Evolutionary conservation across 164 flowering plant species (phyloP).

Genomic region (Tinospora cordifolia): DNA sequence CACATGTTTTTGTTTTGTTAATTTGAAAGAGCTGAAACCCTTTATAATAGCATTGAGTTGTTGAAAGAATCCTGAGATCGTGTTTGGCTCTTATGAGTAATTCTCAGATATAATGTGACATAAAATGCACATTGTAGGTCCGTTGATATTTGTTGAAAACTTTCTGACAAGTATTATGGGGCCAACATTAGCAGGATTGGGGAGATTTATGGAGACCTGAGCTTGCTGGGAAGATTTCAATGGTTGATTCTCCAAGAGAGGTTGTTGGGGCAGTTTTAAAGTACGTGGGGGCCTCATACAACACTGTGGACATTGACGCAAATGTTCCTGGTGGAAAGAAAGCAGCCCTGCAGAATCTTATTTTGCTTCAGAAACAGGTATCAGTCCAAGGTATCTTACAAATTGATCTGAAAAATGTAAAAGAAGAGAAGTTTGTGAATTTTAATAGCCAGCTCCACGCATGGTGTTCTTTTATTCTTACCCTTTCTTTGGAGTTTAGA

Average conservation of each 20-base stretch:
- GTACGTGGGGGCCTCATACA: constrained; percentile 92
- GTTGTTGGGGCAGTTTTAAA: constrained; percentile 85
- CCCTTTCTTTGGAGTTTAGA: neutral
- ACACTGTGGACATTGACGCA: constrained; percentile 47
- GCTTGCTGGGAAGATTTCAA: constrained; percentile 86
- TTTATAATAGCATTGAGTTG: no score
- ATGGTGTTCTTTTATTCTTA: neutral
- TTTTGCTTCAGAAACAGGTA: constrained; percentile 66
- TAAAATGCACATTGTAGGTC: neutral
- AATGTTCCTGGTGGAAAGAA: constrained; percentile 70
- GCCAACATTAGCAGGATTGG: constrained; percentile 66
- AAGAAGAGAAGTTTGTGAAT: neutral
- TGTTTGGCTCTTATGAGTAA: no score
- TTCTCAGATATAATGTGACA: neutral
- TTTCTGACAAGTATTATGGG: neutral
- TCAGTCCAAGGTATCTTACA: constrained; percentile 1
- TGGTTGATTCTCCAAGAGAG: constrained; percentile 90
- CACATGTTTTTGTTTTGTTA: no score
- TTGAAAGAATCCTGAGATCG: no score
- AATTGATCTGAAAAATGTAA: neutral
- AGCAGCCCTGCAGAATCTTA: constrained; percentile 55
- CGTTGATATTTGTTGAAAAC: neutral
- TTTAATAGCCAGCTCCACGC: neutral
- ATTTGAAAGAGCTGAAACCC: no score
- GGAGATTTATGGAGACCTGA: constrained; percentile 89